A percentile compares a stretch with the other conserved stretches of the same genome.
Evolutionary conservation across 306 rosid species (phyloP).

Genomic region (Rosa rugosa): DNA sequence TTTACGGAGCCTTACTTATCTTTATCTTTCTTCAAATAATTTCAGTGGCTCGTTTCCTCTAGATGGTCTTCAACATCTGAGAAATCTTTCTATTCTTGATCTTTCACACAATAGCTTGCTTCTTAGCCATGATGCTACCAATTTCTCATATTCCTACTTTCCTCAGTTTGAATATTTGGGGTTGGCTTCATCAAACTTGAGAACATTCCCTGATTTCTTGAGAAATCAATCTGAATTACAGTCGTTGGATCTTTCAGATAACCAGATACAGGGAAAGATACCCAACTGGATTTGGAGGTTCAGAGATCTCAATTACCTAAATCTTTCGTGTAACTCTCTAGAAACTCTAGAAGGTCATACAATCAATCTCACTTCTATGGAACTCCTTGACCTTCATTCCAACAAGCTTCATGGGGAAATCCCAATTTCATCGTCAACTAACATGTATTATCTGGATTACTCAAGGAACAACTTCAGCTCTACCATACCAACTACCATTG

Average conservation of each 20-base stretch:
- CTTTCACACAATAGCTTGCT: conserved; percentile 25
- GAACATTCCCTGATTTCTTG: conserved; percentile 14
- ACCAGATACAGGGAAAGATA: conserved; percentile 26
- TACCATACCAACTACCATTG: background rate
- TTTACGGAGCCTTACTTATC: background rate
- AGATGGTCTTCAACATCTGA: background rate
- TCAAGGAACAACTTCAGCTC: conserved; percentile 30
- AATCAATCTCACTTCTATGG: background rate
- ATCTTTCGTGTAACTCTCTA: conserved; percentile 50
- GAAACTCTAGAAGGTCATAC: conserved; percentile 8
- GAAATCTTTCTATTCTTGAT: conserved; percentile 1
- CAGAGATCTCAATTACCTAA: background rate
- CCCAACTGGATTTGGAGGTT: conserved; percentile 38
- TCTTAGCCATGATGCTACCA: background rate
- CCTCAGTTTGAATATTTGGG: background rate
- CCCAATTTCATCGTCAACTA: background rate
- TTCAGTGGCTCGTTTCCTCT: conserved; percentile 16
- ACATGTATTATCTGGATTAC: conserved; percentile 23
- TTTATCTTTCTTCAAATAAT: conserved; percentile 28
- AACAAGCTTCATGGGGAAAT: conserved; percentile 30
- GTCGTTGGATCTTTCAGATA: conserved; percentile 26
- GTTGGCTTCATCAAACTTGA: conserved; percentile 23
- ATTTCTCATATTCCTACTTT: background rate
- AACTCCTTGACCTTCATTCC: conserved; percentile 28
- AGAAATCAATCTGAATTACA: background rate